Evolutionary conservation across 2,329 filamentous ascomycete genomes (phyloP).

Genomic region (Nothomitra cinnamomea): DNA sequence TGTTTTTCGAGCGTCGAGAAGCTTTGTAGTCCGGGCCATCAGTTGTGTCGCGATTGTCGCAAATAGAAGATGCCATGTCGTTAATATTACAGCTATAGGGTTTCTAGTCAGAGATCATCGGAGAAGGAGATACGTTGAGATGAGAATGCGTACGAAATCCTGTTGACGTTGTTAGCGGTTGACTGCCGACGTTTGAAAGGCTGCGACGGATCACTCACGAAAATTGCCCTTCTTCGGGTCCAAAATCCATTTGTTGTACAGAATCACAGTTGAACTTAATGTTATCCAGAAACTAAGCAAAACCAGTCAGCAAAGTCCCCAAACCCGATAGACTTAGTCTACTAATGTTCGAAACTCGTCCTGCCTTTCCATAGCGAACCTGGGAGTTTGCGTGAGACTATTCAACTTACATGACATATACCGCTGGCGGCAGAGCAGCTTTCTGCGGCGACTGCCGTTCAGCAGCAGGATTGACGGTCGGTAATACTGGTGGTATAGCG

Average conservation of each 20-base stretch:
- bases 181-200: neutral
- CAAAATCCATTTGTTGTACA: conserved; percentile 99
- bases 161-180: conserved; percentile 19
- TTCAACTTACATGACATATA: conserved; percentile 41
- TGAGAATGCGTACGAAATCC: conserved; percentile 28
- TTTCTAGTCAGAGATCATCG: conserved; percentile 3
- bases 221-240: conserved; percentile 46
- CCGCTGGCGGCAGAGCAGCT: conserved; percentile 54
- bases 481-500: conserved; percentile 16
- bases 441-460: conserved; percentile 54
- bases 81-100: conserved; percentile 44
- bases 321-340: too few relatives aligned
- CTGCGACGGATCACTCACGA: conserved; percentile 21
- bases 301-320: conserved; percentile 6
- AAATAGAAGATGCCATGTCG: conserved; percentile 89
- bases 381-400: neutral
- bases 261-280: conserved; percentile 82
- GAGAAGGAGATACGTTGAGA: neutral
- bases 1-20: conserved; percentile 86
- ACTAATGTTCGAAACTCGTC: neutral
- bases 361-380: neutral
- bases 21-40: conserved; percentile 71
- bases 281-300: conserved; percentile 66
- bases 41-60: conserved; percentile 89
- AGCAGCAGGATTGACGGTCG: conserved; percentile 56